Evolutionary conservation across 1,284 basidiomycete genomes (phyloP).

Genomic region (Salmacisia buchloeana): DNA sequence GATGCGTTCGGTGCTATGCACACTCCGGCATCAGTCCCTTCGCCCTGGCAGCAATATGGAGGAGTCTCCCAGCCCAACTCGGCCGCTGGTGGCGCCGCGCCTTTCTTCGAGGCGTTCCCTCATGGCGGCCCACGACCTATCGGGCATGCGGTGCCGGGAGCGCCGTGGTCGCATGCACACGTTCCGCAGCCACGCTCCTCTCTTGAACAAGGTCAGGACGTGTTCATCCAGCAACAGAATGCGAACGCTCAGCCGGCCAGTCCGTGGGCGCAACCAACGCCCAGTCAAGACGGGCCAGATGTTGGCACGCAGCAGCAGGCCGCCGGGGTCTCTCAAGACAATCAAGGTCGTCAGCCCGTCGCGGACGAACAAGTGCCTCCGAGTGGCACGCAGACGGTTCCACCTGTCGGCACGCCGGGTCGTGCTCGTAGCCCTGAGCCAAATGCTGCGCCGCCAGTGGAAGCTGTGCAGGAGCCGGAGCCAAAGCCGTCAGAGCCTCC

Average conservation of each 20-base stretch:
- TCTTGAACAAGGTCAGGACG: too few species aligned
- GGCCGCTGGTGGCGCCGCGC: not conserved
- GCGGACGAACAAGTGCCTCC: too few species aligned
- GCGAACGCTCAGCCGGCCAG: too few species aligned
- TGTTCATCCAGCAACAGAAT: too few species aligned
- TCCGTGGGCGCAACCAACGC: too few species aligned
- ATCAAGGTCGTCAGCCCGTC: too few species aligned
- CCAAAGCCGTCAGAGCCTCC: not conserved
- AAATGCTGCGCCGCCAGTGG: not conserved
- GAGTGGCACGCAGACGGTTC: slow-evolving; percentile 3
- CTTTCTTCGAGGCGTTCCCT: slow-evolving; percentile 1
- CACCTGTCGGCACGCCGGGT: slow-evolving; percentile 4
- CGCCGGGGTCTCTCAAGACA: too few species aligned
- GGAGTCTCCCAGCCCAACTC: not conserved
- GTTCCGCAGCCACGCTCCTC: too few species aligned
- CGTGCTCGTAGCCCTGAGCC: not conserved
- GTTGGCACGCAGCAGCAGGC: too few species aligned
- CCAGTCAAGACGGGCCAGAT: too few species aligned
- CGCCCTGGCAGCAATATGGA: slow-evolving; percentile 4
- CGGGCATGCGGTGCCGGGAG: too few species aligned
- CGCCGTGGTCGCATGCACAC: not conserved
- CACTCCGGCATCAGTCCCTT: not conserved
- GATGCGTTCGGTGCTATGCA: slow-evolving; percentile 19
- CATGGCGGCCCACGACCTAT: not conserved
- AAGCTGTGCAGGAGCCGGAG: not conserved